Evolutionary conservation across 495 filamentous ascomycete species (phyloP).

Genomic region (Sphaerosporella brunnea): DNA sequence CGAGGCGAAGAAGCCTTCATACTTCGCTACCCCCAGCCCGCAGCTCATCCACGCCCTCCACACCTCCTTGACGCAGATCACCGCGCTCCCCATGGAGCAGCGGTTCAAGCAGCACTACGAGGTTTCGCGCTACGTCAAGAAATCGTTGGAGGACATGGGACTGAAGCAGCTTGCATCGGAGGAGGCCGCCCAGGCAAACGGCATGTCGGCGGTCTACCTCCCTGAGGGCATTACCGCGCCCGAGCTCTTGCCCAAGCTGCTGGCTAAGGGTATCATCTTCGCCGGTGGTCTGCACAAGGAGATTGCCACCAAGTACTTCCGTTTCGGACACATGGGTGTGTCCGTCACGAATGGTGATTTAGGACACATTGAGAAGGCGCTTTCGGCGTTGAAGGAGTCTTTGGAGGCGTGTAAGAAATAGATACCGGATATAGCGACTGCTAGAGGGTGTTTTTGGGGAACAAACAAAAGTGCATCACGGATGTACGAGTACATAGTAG

Average conservation of each 20-base stretch:
- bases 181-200: slow-evolving; percentile 80
- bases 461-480: too few species aligned
- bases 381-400: slow-evolving; percentile 55
- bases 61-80: slow-evolving; percentile 77
- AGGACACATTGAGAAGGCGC: slow-evolving; percentile 62
- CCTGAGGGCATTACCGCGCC: slow-evolving; percentile 63
- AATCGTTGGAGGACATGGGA: slow-evolving; percentile 56
- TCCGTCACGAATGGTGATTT: slow-evolving; percentile 44
- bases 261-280: slow-evolving; percentile 84
- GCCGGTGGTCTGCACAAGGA: slow-evolving; percentile 87
- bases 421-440: too few species aligned
- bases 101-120: slow-evolving; percentile 63
- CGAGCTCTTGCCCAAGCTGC: slow-evolving; percentile 66
- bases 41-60: slow-evolving; percentile 89
- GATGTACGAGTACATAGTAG: too few species aligned
- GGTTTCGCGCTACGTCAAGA: slow-evolving; percentile 67
- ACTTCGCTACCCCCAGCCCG: slow-evolving; percentile 91
- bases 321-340: slow-evolving; percentile 87
- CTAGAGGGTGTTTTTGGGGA: too few species aligned
- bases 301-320: slow-evolving; percentile 40
- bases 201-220: slow-evolving; percentile 94
- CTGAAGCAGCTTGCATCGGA: slow-evolving; percentile 69
- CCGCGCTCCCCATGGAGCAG: slow-evolving; percentile 54
- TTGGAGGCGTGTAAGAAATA: slow-evolving; percentile 36
- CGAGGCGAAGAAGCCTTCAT: slow-evolving; percentile 88